Conservation (phyloP, 192 early-diverging fungal species). For the Geranomyces michiganensis region DNA sequence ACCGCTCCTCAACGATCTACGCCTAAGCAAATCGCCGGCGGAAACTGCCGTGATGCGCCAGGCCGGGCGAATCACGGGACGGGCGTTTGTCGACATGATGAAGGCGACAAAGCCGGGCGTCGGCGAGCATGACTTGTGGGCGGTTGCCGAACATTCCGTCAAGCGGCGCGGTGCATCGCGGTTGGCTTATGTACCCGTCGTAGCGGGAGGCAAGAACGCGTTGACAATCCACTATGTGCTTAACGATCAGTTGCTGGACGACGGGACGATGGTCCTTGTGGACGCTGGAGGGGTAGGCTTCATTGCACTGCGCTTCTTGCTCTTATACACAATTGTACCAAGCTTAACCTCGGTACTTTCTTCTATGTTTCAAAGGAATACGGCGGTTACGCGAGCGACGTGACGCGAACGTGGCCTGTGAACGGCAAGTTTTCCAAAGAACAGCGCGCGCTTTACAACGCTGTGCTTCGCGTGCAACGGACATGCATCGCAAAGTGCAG, state of each 20-base stretch:
- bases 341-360: not conserved
- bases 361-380: conserved; percentile 61
- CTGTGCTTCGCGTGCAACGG: conserved; percentile 82
- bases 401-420: conserved; percentile 93
- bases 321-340: not conserved
- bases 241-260: conserved; percentile 71
- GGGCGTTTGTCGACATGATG: conserved; percentile 82
- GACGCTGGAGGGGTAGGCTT: conserved; percentile 76
- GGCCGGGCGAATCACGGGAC: conserved; percentile 74
- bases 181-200: conserved; percentile 94
- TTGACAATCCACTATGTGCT: conserved; percentile 93
- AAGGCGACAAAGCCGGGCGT: conserved; percentile 68
- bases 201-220: conserved; percentile 89
- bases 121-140: conserved; percentile 75
- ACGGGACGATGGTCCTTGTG: conserved; percentile 84
- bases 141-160: conserved; percentile 75
- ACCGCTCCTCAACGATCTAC: conserved; percentile 70
- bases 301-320: not conserved
- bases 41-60: conserved; percentile 81
- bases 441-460: conserved; percentile 83
- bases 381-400: conserved; percentile 86
- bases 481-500: conserved; percentile 70
- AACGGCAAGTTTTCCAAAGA: conserved; percentile 78
- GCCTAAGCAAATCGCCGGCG: conserved; percentile 75
- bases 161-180: conserved; percentile 61